Conservation (phyloP, 768 basidiomycete genomes). For the Suillus brevipes region DNA sequence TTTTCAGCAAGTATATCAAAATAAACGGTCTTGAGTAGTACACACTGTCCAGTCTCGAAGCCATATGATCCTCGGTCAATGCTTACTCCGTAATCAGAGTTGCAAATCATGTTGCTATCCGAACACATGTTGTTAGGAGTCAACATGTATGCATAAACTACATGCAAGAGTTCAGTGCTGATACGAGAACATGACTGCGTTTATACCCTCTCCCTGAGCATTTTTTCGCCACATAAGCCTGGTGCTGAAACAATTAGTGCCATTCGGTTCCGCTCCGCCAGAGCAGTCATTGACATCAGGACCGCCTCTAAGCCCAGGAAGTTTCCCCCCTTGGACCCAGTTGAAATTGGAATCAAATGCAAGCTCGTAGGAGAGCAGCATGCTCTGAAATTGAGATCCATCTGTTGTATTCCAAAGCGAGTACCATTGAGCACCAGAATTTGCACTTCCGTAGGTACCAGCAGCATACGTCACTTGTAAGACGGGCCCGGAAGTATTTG, state of each 20-base stretch:
- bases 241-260: constrained; percentile 69
- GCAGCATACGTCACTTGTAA: constrained; percentile 65
- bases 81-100: constrained; percentile 76
- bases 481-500: constrained; percentile 36
- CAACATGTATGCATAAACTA: constrained; percentile 84
- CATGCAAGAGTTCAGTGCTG: constrained; percentile 6
- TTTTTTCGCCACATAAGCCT: constrained; percentile 74
- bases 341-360: constrained; percentile 66
- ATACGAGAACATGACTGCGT: not conserved
- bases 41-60: constrained; percentile 65
- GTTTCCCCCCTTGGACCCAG: constrained; percentile 75
- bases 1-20: constrained; percentile 5
- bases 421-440: constrained; percentile 68
- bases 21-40: constrained; percentile 16
- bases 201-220: constrained; percentile 69
- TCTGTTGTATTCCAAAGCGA: constrained; percentile 66
- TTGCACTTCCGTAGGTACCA: constrained; percentile 57
- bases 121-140: constrained; percentile 60
- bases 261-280: constrained; percentile 64
- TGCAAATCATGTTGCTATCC: constrained; percentile 58
- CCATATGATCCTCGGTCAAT: constrained; percentile 65
- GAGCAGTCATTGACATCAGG: constrained; percentile 62
- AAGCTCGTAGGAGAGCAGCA: constrained; percentile 74
- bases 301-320: constrained; percentile 76
- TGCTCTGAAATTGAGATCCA: constrained; percentile 56